Evolutionary conservation across 768 basidiomycete species (phyloP).

Genomic region (Russula griseocarnosa): DNA sequence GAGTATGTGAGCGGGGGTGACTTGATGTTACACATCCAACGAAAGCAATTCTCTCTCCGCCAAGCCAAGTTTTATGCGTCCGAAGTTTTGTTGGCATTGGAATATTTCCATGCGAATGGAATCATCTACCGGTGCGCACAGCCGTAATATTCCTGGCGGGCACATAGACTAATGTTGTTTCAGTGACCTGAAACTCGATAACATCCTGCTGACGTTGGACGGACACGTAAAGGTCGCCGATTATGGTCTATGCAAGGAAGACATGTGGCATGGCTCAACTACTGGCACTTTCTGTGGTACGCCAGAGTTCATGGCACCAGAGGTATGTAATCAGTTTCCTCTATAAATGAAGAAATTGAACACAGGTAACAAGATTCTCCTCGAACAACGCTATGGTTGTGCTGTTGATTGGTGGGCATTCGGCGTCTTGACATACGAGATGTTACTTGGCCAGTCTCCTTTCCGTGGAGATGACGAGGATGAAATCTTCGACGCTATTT

Average conservation of each 20-base stretch:
- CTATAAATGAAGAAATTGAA: neutral
- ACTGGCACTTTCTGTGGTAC: conserved; percentile 99
- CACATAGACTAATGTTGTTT: neutral
- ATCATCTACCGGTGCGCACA: conserved; percentile 87
- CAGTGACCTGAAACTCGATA: conserved; percentile 96
- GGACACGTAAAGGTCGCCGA: conserved; percentile 99
- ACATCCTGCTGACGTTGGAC: conserved; percentile 92
- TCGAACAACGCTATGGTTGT: conserved; percentile 98
- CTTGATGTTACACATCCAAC: conserved; percentile 98
- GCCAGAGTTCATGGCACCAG: conserved; percentile 99
- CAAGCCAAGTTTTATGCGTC: conserved; percentile 99
- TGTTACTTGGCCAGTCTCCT: conserved; percentile 97
- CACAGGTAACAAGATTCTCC: conserved; percentile 64
- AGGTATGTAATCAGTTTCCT: conserved; percentile 51
- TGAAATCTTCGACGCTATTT: conserved; percentile 98
- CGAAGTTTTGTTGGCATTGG: conserved; percentile 90
- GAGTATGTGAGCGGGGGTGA: conserved; percentile 99
- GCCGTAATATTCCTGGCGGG: neutral
- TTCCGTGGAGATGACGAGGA: conserved; percentile 99
- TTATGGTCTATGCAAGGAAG: conserved; percentile 98
- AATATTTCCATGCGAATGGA: conserved; percentile 98
- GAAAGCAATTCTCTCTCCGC: conserved; percentile 96
- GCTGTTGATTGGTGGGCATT: conserved; percentile 99
- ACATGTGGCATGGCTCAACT: conserved; percentile 95
- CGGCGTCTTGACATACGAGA: conserved; percentile 97